Evolutionary conservation across 2,329 filamentous ascomycete species (phyloP), one percentile per base, ranked within the genome.

Genomic region (Ascochyta viciae-villosae): DNA sequence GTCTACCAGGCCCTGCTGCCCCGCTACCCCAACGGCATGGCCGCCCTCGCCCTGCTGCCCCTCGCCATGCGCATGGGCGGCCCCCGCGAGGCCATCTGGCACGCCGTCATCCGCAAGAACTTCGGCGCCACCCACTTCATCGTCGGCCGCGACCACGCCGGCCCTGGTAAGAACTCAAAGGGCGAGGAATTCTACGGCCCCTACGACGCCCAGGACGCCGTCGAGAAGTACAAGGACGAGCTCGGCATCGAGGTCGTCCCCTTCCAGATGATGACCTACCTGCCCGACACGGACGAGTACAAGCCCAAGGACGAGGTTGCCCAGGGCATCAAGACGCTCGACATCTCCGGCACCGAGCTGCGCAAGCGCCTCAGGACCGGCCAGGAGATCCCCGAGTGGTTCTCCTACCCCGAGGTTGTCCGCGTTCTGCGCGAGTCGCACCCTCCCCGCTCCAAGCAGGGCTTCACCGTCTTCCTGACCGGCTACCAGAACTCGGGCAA

Each of bases 101-200:
- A 99, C 84, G 95, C 95, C 74, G 96, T 99, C 73, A 99, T 99
- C 84, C 92, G 95, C 76, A 99, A 98, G 89, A 99, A 99, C 81
- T 93, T 97, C 82, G 95, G 95, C 72, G 92, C 94, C 43, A 98
- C 95, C 15, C 95, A 99, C 85, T 99, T 99, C 84, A 99, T 99
- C 71, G 93, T 99, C 65, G 95, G 95, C 59, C 92, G 95, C 82
- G 95, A 99, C 81, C 95, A 99, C 81, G 95, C 95, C 65, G 95
- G 95, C 45, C 95, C 95, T 40, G 95, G 95, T 74, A 97, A 96
- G 87, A 98, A 98, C 87, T 96, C 91, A 84, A 88, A 94, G 81
- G 95, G 95, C 57, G 88, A 91, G 71, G 95, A 99, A 76, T 96
- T 97, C 82, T 99, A 99, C 80, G 95, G 95, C 47, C 93, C 95